phyloP scores from a whole-genome alignment of 768 basidiomycete species.

The Suillus alpinus region DNA sequence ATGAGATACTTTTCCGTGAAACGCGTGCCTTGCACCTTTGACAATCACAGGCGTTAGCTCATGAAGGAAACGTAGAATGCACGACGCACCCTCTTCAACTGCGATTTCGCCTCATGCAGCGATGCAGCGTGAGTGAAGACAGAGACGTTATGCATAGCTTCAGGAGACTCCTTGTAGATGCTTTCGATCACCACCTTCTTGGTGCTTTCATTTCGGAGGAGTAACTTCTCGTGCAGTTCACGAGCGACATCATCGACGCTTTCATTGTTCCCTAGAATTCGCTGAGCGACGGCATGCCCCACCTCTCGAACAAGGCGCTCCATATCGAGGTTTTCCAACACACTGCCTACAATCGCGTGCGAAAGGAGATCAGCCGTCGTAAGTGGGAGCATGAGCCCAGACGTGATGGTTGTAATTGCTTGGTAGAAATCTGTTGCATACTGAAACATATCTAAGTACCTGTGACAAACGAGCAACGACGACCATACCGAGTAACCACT shows the following conservation, averaged over 20 bases:
- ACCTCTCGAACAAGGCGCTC: slow-evolving; percentile 94
- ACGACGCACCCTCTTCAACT: slow-evolving; percentile 69
- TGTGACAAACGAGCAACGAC: slow-evolving; percentile 15
- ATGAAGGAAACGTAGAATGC: neutral
- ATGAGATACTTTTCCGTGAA: slow-evolving; percentile 96
- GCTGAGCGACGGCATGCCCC: slow-evolving; percentile 87
- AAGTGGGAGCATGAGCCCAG: slow-evolving; percentile 93
- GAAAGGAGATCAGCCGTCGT: slow-evolving; percentile 93
- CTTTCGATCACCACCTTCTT: slow-evolving; percentile 96
- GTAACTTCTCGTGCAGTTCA: slow-evolving; percentile 87
- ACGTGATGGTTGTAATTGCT: slow-evolving; percentile 89
- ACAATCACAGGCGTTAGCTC: slow-evolving; percentile 6
- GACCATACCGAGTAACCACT: slow-evolving; percentile 81
- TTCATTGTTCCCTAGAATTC: slow-evolving; percentile 90
- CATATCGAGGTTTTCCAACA: slow-evolving; percentile 98
- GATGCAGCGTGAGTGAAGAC: slow-evolving; percentile 75
- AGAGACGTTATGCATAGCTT: slow-evolving; percentile 85
- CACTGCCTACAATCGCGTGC: slow-evolving; percentile 95
- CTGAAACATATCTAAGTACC: slow-evolving; percentile 34
- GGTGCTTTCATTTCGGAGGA: slow-evolving; percentile 92
- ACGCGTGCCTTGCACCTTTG: slow-evolving; percentile 87
- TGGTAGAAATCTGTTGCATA: slow-evolving; percentile 94
- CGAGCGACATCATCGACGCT: slow-evolving; percentile 96
- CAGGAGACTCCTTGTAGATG: slow-evolving; percentile 90
- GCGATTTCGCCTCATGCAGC: slow-evolving; percentile 69